These are phyloP conservation scores for Babesia microti DNA, from an alignment of 169 alveolate genomes.

Conservation along the genomic window DNA sequence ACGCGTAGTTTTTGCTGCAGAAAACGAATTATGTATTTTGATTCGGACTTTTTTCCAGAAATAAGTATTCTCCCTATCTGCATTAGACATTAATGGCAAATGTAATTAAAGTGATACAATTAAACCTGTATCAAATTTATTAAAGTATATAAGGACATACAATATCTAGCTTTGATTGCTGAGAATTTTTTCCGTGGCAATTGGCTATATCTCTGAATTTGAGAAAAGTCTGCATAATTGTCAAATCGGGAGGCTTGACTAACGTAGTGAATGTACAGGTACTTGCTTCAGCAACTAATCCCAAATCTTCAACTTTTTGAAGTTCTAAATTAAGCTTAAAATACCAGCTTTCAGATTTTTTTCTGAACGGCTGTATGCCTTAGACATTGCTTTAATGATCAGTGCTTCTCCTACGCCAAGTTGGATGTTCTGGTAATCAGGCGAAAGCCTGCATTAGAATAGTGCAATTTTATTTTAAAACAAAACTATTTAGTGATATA, in stretches of 20 bases:
- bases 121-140: not conserved
- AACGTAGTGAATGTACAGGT: slow-evolving; percentile 74
- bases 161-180: slow-evolving; percentile 49
- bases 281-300: slow-evolving; percentile 68
- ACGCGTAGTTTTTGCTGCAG: slow-evolving; percentile 88
- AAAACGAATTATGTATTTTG: slow-evolving; percentile 87
- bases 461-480: too few relatives aligned
- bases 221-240: slow-evolving; percentile 59
- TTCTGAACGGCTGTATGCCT: slow-evolving; percentile 83
- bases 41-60: slow-evolving; percentile 82
- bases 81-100: slow-evolving; percentile 5
- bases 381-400: slow-evolving; percentile 84
- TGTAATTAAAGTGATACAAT: not conserved
- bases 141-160: slow-evolving; percentile 4
- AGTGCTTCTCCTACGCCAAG: slow-evolving; percentile 93
- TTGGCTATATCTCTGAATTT: slow-evolving; percentile 53
- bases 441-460: slow-evolving; percentile 76
- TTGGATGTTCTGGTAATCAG: slow-evolving; percentile 88
- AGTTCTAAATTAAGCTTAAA: slow-evolving; percentile 10
- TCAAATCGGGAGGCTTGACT: slow-evolving; percentile 69
- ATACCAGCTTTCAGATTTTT: slow-evolving; percentile 74
- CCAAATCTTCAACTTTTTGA: slow-evolving; percentile 84
- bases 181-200: slow-evolving; percentile 56
- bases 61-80: slow-evolving; percentile 76
- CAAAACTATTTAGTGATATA: too few relatives aligned